Conservation (phyloP, 2,329 filamentous ascomycete genomes). For the Fusarium sp. region DNA sequence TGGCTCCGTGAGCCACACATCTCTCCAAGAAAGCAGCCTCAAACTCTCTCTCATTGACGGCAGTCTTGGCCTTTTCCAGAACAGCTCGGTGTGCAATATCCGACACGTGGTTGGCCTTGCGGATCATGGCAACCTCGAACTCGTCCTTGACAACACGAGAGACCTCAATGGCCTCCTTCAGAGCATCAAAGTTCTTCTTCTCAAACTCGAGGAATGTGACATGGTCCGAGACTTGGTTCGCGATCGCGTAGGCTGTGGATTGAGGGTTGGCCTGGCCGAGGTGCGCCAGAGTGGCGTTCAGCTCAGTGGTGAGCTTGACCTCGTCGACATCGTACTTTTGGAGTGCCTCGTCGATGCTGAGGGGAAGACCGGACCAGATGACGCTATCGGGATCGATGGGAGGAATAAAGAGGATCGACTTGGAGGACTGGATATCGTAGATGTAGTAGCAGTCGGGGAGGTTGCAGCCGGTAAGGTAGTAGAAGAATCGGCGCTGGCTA, state of each 20-base stretch:
- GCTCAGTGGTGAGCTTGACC: slow-evolving; percentile 77
- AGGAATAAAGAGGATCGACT: slow-evolving; percentile 90
- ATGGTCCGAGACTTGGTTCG: slow-evolving; percentile 78
- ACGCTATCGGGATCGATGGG: slow-evolving; percentile 88
- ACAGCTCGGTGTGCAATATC: slow-evolving; percentile 74
- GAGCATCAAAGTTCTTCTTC: slow-evolving; percentile 67
- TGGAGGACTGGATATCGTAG: slow-evolving; percentile 81
- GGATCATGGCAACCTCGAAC: slow-evolving; percentile 79
- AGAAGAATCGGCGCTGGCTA: slow-evolving; percentile 92
- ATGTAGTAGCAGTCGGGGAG: slow-evolving; percentile 83
- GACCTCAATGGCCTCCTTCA: slow-evolving; percentile 75
- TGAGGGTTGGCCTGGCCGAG: slow-evolving; percentile 54
- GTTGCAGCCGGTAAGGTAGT: slow-evolving; percentile 89
- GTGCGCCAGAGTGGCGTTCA: slow-evolving; percentile 78
- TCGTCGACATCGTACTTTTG: slow-evolving; percentile 84
- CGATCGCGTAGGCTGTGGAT: slow-evolving; percentile 78
- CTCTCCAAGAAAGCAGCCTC: slow-evolving; percentile 83
- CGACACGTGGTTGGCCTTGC: slow-evolving; percentile 78
- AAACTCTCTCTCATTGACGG: slow-evolving; percentile 83
- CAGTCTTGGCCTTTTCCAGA: slow-evolving; percentile 70
- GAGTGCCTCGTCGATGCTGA: slow-evolving; percentile 80
- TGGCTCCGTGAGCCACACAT: slow-evolving; percentile 80
- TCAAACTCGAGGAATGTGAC: slow-evolving; percentile 79
- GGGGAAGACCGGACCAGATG: slow-evolving; percentile 91
- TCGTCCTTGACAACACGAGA: slow-evolving; percentile 79